Evolutionary conservation across 2,329 filamentous ascomycete species (phyloP).

Genomic region (Pseudocercospora pini-densiflorae): DNA sequence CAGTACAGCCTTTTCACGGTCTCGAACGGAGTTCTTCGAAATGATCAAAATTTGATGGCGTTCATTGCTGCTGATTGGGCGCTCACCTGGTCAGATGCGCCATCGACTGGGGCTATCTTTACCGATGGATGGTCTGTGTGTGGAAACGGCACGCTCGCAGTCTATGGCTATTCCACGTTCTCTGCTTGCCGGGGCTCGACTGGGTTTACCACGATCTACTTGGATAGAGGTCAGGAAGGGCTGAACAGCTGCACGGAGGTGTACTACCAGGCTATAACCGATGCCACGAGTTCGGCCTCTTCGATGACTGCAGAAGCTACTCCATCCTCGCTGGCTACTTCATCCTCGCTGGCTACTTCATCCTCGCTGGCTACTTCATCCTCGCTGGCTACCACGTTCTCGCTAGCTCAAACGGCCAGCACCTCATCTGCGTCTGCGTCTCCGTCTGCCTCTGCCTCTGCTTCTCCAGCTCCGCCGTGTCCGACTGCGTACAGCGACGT

Average conservation of each 20-base stretch:
- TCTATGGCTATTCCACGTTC: neutral
- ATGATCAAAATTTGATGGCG: neutral
- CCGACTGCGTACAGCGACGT: conserved; percentile 10
- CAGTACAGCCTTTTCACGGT: neutral
- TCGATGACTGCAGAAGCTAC: neutral
- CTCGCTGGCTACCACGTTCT: neutral
- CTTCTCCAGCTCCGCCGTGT: conserved; percentile 7
- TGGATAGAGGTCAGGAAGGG: neutral
- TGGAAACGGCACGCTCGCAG: neutral
- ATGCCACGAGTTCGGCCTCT: neutral
- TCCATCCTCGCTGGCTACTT: neutral
- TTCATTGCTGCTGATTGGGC: neutral
- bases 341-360: neutral
- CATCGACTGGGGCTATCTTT: neutral
- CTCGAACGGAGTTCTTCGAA: neutral
- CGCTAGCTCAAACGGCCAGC: neutral
- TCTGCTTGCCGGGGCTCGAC: neutral
- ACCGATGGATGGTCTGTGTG: neutral
- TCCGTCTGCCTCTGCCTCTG: neutral
- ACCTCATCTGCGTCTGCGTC: neutral
- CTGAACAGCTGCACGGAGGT: neutral
- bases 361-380: neutral
- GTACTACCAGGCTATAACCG: neutral
- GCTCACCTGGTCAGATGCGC: conserved; percentile 3
- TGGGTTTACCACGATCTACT: neutral